Evolutionary conservation across 2,329 filamentous ascomycete genomes (phyloP).

Genomic region (Curvularia spicifera): DNA sequence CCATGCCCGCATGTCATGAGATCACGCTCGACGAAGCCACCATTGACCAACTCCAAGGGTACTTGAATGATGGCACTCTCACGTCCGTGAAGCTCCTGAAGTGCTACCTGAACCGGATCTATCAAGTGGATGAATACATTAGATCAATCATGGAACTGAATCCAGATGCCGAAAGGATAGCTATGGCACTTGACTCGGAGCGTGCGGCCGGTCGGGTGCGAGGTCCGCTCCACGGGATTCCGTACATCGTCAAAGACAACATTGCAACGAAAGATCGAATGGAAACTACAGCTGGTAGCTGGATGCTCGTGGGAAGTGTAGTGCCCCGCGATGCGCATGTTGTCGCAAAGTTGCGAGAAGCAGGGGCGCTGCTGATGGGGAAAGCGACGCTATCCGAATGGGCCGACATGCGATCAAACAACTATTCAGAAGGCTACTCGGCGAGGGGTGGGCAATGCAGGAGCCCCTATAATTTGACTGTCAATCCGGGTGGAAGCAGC

Average conservation of each 20-base stretch:
- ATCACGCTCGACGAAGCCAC: slow-evolving; percentile 71
- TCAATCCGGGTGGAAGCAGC: slow-evolving; percentile 71
- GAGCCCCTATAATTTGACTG: slow-evolving; percentile 69
- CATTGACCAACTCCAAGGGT: slow-evolving; percentile 69
- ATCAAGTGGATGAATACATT: slow-evolving; percentile 69
- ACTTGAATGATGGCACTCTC: slow-evolving; percentile 57
- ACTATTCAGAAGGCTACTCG: slow-evolving; percentile 46
- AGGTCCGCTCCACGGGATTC: slow-evolving; percentile 76
- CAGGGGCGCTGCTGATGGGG: slow-evolving; percentile 71
- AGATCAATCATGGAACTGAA: slow-evolving; percentile 71
- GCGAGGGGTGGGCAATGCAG: slow-evolving; percentile 40
- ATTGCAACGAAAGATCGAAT: slow-evolving; percentile 67
- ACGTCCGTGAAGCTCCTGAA: slow-evolving; percentile 30
- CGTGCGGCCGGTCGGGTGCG: slow-evolving; percentile 62
- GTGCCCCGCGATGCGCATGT: slow-evolving; percentile 73
- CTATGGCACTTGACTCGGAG: slow-evolving; percentile 66
- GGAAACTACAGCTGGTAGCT: slow-evolving; percentile 76
- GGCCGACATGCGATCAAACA: slow-evolving; percentile 57
- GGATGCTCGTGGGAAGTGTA: slow-evolving; percentile 68
- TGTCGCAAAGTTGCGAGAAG: slow-evolving; percentile 65
- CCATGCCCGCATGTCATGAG: slow-evolving; percentile 67
- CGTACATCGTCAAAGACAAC: slow-evolving; percentile 73
- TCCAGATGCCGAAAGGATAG: slow-evolving; percentile 70
- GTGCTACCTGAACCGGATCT: slow-evolving; percentile 61
- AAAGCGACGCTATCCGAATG: slow-evolving; percentile 76